Base-by-base conservation (phyloP, 139 green algal genomes). In the Chlamydomonas incerta region DNA sequence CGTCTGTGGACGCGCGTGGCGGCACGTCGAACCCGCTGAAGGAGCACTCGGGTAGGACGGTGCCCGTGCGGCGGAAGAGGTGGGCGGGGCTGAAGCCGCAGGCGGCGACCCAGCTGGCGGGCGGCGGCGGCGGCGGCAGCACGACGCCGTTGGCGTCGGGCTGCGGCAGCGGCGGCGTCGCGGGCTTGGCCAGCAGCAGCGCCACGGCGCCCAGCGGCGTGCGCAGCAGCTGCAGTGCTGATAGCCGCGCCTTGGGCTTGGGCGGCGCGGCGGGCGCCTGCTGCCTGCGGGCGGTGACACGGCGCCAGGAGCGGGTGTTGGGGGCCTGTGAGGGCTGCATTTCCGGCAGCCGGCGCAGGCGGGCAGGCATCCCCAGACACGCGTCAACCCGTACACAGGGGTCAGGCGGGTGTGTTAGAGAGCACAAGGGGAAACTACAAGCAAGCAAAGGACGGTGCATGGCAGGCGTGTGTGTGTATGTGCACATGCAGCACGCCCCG, bases 61-160 rank as follows among this genome's bases (percentile, higher is more conserved):
- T 33, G 6, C 75, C 75, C 17, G 37, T 70, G 29, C 62, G 60
- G 24, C 60, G 75, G 75, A 73, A 72, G 28, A 83, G 20, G 28
- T 37, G 75, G 26, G 72, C 75, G 50, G 75, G 60, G 75, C 72
- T 67, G 75, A 83, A 83, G 26, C 28, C 62, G 37, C 26, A 46
- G 34, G 58, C 60, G 37, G 50, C 31, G 60, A 20, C 46, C 75
- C 75, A 83, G 37, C 31, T 35, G 57, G 15, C 20, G 74, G 75
- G 75, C 35, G 41, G 75, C 4, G 62, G 60, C 24, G 75, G 75
- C 60, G 75, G 75, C 41, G 62, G 34, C n/a, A 58, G 41, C 21
- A 31, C 17, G 52, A 24, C 52, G 34, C n/a, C n/a, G 52, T 66
- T 26, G 52, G 34, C 31, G 55, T 46, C 57, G 31, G 74, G 57